A percentile compares a stretch with the other conserved stretches of the same genome.
phyloP scores from a whole-genome alignment of 2,329 filamentous ascomycete genomes.

The Hypoxylon sp. region DNA sequence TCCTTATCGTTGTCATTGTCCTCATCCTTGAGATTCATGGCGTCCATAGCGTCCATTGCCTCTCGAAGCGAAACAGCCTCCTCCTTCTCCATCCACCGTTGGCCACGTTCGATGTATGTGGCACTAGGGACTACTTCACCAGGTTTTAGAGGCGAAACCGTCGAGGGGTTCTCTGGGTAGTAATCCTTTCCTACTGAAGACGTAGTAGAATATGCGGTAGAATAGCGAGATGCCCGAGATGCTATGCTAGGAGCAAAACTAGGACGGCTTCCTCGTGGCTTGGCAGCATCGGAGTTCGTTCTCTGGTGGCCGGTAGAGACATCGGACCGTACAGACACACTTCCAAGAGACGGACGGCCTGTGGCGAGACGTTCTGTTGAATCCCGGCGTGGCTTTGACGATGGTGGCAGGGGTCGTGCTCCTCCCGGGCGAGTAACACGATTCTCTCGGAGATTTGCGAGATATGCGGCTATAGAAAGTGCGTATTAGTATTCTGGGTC shows the following conservation, averaged over 20 bases:
- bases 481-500: slow-evolving; percentile 24
- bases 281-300: slow-evolving; percentile 31
- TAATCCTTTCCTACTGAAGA: slow-evolving; percentile 66
- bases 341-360: slow-evolving; percentile 53
- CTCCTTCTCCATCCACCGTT: slow-evolving; percentile 85
- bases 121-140: slow-evolving; percentile 75
- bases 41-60: slow-evolving; percentile 82
- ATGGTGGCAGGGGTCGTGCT: slow-evolving; percentile 73
- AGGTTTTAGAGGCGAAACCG: slow-evolving; percentile 62
- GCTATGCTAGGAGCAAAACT: slow-evolving; percentile 64
- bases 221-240: slow-evolving; percentile 68
- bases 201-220: slow-evolving; percentile 63
- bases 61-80: slow-evolving; percentile 78
- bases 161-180: slow-evolving; percentile 61
- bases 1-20: slow-evolving; percentile 46
- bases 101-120: slow-evolving; percentile 80
- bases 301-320: slow-evolving; percentile 53
- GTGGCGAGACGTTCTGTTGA: slow-evolving; percentile 48
- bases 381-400: slow-evolving; percentile 53
- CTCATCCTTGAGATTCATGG: slow-evolving; percentile 72
- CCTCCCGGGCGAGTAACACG: slow-evolving; percentile 78
- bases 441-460: slow-evolving; percentile 78
- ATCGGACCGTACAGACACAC: slow-evolving; percentile 53
- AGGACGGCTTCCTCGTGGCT: slow-evolving; percentile 56
- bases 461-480: slow-evolving; percentile 72